Conservation (phyloP, 345 rosid species). For the Eucalyptus regnans region DNA sequence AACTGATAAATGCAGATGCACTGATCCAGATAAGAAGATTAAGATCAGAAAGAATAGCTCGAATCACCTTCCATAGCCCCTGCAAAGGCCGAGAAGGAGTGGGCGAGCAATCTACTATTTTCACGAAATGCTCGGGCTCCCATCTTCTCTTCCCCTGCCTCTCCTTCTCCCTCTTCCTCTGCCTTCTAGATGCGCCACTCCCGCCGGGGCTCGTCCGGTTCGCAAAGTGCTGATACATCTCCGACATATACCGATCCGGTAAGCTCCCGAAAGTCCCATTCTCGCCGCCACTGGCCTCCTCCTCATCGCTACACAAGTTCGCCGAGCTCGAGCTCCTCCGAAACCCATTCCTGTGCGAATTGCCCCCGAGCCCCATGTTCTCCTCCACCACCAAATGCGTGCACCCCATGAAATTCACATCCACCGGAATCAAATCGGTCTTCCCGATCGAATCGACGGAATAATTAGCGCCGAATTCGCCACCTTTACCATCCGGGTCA, state of each 20-base stretch:
- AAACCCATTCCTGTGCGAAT: background rate
- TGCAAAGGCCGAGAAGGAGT: conserved; percentile 59
- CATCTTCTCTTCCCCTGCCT: conserved; percentile 54
- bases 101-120: conserved; percentile 59
- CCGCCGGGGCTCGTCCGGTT: conserved; percentile 61
- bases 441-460: conserved; percentile 7
- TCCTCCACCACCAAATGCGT: conserved; percentile 68
- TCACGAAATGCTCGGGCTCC: conserved; percentile 83
- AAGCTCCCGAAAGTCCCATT: conserved; percentile 26
- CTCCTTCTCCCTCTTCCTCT: conserved; percentile 71
- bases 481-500: conserved; percentile 32
- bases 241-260: conserved; percentile 42
- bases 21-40: background rate
- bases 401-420: conserved; percentile 59
- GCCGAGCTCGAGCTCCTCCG: conserved; percentile 25
- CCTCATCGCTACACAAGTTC: conserved; percentile 23
- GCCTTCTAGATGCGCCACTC: conserved; percentile 49
- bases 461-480: conserved; percentile 3
- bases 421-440: conserved; percentile 40
- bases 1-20: background rate
- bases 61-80: conserved; percentile 82
- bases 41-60: background rate
- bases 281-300: conserved; percentile 15
- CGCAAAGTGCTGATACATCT: conserved; percentile 69
- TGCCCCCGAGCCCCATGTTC: conserved; percentile 8